Percentiles rank a stretch among this genome's conserved stretches.
These are phyloP conservation scores for Petunia axillaris DNA, from an alignment of 257 asterid genomes.

Conservation along the genomic window DNA sequence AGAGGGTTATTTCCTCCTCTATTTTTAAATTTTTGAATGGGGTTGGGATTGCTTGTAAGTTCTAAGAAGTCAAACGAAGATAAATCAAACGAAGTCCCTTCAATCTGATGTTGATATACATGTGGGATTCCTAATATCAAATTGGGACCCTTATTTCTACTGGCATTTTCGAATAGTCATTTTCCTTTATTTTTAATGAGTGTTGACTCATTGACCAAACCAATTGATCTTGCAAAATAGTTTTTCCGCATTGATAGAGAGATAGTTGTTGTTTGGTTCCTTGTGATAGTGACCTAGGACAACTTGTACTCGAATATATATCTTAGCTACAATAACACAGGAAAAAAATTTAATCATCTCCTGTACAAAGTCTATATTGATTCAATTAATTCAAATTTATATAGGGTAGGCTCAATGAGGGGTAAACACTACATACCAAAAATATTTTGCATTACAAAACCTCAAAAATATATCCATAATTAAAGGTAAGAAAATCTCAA, in stretches of 20 bases:
- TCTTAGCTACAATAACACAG: background rate
- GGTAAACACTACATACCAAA: too few relatives aligned
- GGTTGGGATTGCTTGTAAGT: background rate
- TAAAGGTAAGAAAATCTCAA: too few relatives aligned
- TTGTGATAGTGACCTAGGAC: background rate
- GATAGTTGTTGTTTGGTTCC: background rate
- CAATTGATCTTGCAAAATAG: too few relatives aligned
- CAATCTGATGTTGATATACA: conserved; percentile 16
- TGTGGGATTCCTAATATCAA: conserved; percentile 1
- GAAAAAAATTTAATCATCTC: background rate
- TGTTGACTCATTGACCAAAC: conserved; percentile 18
- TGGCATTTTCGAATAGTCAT: conserved; percentile 3
- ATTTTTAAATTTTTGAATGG: background rate
- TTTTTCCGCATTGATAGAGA: too few relatives aligned
- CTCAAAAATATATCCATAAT: too few relatives aligned
- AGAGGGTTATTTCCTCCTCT: background rate
- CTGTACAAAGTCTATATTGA: too few relatives aligned
- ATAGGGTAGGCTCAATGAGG: background rate
- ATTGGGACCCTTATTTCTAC: conserved; percentile 1
- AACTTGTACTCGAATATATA: background rate
- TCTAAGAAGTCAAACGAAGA: conserved; percentile 16
- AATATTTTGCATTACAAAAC: too few relatives aligned
- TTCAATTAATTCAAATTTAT: background rate
- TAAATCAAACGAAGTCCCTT: background rate
- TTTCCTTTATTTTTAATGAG: background rate